A percentile compares a stretch with the other conserved stretches of the same genome.
Conservation (phyloP, 2,329 filamentous ascomycete species). For the Exophiala spinifera region DNA sequence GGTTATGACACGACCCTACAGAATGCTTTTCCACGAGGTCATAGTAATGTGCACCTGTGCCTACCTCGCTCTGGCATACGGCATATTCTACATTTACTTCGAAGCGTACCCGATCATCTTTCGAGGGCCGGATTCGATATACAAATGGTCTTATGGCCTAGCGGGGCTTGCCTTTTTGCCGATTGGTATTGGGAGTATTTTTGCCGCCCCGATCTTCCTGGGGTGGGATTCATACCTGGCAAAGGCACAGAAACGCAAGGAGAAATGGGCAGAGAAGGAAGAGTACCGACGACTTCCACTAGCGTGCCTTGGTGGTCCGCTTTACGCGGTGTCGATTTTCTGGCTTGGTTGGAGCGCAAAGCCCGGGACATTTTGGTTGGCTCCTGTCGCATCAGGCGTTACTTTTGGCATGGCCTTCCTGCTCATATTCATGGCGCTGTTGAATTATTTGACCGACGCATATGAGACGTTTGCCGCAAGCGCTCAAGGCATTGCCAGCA, state of each 20-base stretch:
- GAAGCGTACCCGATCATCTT: constrained; percentile 73
- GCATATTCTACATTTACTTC: constrained; percentile 70
- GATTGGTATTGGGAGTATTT: constrained; percentile 59
- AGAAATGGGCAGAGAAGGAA: constrained; percentile 54
- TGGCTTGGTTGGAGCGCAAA: constrained; percentile 45
- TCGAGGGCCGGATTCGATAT: constrained; percentile 37
- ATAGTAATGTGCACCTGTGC: constrained; percentile 68
- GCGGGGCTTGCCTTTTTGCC: constrained; percentile 37
- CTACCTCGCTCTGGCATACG: constrained; percentile 70
- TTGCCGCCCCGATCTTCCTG: constrained; percentile 61
- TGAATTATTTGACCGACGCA: constrained; percentile 66
- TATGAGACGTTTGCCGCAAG: constrained; percentile 63
- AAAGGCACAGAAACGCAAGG: constrained; percentile 49
- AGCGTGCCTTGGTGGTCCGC: constrained; percentile 66
- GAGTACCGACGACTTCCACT: constrained; percentile 68
- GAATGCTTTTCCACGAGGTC: constrained; percentile 70
- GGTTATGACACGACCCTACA: constrained; percentile 67
- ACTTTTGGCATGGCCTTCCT: constrained; percentile 61
- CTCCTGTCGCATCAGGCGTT: constrained; percentile 59
- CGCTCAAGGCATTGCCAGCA: constrained; percentile 53
- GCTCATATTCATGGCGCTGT: constrained; percentile 60
- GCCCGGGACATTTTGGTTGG: constrained; percentile 35
- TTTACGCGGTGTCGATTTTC: constrained; percentile 53
- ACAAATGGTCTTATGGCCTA: constrained; percentile 37
- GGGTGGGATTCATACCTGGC: constrained; percentile 61